A percentile compares a stretch with the other conserved stretches of the same genome.
Conservation (phyloP, 148 eudicot genomes). For the Fallopia convolvulus region DNA sequence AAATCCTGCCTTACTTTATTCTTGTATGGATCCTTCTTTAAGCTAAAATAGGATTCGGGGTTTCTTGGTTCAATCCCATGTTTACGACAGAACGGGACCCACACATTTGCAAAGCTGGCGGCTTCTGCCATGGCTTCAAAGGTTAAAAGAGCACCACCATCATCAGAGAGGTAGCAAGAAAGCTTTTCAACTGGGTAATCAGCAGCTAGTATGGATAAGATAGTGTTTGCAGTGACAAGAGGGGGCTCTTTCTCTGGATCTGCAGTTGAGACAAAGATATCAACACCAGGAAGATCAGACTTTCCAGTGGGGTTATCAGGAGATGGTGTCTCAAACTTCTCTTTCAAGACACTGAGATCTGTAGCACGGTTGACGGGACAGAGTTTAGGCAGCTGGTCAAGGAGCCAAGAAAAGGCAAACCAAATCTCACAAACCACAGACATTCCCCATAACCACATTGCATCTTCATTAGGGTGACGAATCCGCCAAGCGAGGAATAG, state of each 20-base stretch:
- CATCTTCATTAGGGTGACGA: slow-evolving; percentile 70
- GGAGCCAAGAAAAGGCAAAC: slow-evolving; percentile 96
- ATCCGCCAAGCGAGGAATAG: slow-evolving; percentile 77
- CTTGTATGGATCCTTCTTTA: slow-evolving; percentile 84
- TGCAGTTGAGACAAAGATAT: slow-evolving; percentile 88
- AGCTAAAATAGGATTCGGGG: slow-evolving; percentile 71
- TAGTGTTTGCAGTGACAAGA: slow-evolving; percentile 87
- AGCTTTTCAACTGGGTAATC: slow-evolving; percentile 95
- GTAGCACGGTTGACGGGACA: slow-evolving; percentile 91
- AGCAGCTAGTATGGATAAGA: slow-evolving; percentile 73
- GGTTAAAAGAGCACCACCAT: slow-evolving; percentile 90
- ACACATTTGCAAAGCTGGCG: slow-evolving; percentile 75
- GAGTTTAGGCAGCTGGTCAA: slow-evolving; percentile 84
- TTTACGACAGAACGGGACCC: slow-evolving; percentile 96
- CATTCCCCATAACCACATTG: slow-evolving; percentile 95
- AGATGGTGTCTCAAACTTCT: slow-evolving; percentile 73
- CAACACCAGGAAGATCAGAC: slow-evolving; percentile 87
- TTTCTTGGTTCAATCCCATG: slow-evolving; percentile 86
- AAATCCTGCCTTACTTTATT: slow-evolving; percentile 67
- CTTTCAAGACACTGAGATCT: slow-evolving; percentile 74
- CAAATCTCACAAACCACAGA: slow-evolving; percentile 90
- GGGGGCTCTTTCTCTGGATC: slow-evolving; percentile 99
- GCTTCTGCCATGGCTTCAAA: slow-evolving; percentile 99
- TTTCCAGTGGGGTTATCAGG: slow-evolving; percentile 75
- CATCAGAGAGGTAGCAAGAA: slow-evolving; percentile 90